Base-by-base conservation (phyloP, 257 asterid species). In the Solanum pinnatisectum region DNA sequence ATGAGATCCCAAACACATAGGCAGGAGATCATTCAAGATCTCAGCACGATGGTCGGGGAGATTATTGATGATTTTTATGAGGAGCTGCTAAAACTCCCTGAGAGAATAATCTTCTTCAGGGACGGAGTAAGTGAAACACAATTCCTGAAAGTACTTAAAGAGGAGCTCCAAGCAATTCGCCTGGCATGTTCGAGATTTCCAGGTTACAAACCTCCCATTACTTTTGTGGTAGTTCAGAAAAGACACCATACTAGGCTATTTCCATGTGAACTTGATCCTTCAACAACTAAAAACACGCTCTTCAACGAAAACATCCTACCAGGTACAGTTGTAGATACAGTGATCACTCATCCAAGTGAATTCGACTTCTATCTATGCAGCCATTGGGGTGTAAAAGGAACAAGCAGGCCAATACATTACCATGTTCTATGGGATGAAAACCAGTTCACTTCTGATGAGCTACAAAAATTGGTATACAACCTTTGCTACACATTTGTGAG, bases 81-180 rank as follows among this genome's bases (percentile, higher is more conserved):
- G 2, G 98, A 96, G 65, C 92, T 89, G 37, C 91, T 93, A 1
- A 39, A 88, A 60, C 98, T 97, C 39, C 99, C 99, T 0, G 86
- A 70, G 11, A 91, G 98, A 72, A 96, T 97, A 85, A 87, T 97
- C 52, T 97, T 97, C 88, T 97, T 97, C 89, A 90, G 99, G n/a
- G 99, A 97, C 33, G 99, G 99, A 5, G 99, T 97, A 2, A 97
- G 99, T 59, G 99, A 97, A 85, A 96, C 99, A 1, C 99, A 96
- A 84, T 97, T 97, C 92, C 60, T 92, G 20, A 94, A 95, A 88
- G 98, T 97, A 5, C 90, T 96, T 15, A 88, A 89, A 4, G 94
- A 93, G 25, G 99, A 97, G 76, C 91, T 94, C 20, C 91, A 92
- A 39, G 93, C 96, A 0, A 93, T 97, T 32, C 96, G 94, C 0